phyloP scores from a whole-genome alignment of 768 basidiomycete genomes.

The Phaffia tasmanica region DNA sequence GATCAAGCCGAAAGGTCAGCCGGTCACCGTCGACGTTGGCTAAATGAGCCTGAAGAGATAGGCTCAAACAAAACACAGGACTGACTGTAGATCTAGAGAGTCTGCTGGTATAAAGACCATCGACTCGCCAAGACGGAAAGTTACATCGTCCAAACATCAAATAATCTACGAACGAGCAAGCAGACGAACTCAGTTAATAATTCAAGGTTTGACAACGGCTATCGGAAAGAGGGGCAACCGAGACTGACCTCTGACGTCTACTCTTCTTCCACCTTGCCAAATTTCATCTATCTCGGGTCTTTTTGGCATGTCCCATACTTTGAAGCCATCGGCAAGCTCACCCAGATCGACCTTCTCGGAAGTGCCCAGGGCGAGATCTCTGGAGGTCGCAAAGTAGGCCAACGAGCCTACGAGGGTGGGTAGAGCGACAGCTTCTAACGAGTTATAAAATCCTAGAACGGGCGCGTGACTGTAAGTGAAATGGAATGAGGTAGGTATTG shows the following conservation, averaged over 20 bases:
- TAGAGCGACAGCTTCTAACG: conserved; percentile 45
- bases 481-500: conserved; percentile 72
- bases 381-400: conserved; percentile 15
- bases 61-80: conserved; percentile 24
- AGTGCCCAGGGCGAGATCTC: not conserved
- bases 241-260: conserved; percentile 59
- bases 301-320: conserved; percentile 67
- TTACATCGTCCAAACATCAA: conserved; percentile 85
- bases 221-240: not conserved
- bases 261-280: conserved; percentile 67
- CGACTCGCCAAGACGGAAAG: conserved; percentile 74
- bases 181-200: not conserved
- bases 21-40: too few relatives aligned
- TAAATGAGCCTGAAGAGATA: too few relatives aligned
- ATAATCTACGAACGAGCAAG: conserved; percentile 52
- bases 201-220: not conserved
- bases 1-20: not conserved
- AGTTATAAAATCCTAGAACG: conserved; percentile 4
- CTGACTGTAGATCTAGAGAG: conserved; percentile 41
- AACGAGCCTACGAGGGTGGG: conserved; percentile 39
- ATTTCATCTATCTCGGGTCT: conserved; percentile 66
- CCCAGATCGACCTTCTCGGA: conserved; percentile 54
- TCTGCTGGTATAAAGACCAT: conserved; percentile 77
- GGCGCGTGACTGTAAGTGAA: conserved; percentile 63
- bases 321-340: conserved; percentile 80